Base-by-base conservation (phyloP, 2,329 filamentous ascomycete species). In the Aureobasidium sp. region DNA sequence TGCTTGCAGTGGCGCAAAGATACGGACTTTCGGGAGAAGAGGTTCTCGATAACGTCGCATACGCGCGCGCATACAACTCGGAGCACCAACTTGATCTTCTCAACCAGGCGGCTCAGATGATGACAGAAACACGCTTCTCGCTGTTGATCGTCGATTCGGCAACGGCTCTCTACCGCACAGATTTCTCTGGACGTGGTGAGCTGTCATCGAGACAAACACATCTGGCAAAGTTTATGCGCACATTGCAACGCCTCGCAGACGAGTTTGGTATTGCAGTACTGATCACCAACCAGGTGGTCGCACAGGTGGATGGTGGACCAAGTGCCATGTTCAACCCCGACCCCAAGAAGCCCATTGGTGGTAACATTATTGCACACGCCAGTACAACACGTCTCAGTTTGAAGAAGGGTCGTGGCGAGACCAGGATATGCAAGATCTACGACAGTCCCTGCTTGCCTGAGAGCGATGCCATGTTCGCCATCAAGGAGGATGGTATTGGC, bases 301-400 rank as follows among this genome's bases (percentile, higher is more conserved):
- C 94, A 11, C 95, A 99, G 75, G 94, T 99, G 9, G 94, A 99
- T 72, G 94, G 94, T 65, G 94, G 94, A 3, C 92, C 93, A 34
- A 93, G 89, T 71, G 87, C 93, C 65, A 99, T 99, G 94, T 99
- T 96, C 80, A 99, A 99, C 69, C 94, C 95, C 0, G 95, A 99
- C 71, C 94, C 94, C 8, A 99, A 99, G 83, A 99, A 99, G 76
- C 94, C 94, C 0, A 97, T 99, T 73, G 94, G 94, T 68, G 94
- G 94, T 66, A 97, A 99, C 75, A 99, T 99, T 68, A 97, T 99
- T 73, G 94, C 95, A 2, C 94, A 99, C 74, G 92, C 94, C 58
- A 96, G 91, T 71, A 99, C 94, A 1, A 99, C 94, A 2, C 84
- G 94, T 71, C 83, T 99, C 69, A 97, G 91, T 71, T 75, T 99